phyloP scores from a whole-genome alignment of 2,329 filamentous ascomycete genomes.

The Trichophyton verrucosum region DNA sequence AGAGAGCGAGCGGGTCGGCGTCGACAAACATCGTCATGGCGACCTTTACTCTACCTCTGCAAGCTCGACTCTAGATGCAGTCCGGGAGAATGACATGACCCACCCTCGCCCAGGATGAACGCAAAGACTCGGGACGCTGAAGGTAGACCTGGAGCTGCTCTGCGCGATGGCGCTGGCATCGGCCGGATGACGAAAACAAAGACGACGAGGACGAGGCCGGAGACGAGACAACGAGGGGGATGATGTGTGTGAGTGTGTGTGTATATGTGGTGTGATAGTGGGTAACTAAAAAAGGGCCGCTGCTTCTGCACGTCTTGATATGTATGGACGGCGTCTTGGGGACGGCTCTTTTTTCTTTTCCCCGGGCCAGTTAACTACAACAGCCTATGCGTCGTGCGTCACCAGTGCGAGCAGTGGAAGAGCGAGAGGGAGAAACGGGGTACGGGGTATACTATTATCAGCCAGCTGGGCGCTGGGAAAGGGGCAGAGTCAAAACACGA shows the following conservation, averaged over 20 bases:
- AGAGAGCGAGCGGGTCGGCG: not conserved
- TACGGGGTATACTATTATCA: no score
- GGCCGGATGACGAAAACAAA: not conserved
- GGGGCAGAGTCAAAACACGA: not conserved
- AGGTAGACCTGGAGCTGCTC: not conserved
- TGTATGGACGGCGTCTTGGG: not conserved
- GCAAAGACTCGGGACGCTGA: not conserved
- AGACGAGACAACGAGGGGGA: not conserved
- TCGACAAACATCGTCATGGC: constrained; percentile 2
- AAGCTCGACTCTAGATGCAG: constrained; percentile 1
- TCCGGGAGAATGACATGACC: constrained; percentile 4
- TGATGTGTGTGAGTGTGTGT: not conserved
- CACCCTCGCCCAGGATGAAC: not conserved
- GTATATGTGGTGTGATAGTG: no score
- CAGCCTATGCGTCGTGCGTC: not conserved
- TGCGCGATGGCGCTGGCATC: not conserved
- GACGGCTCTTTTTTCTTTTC: not conserved
- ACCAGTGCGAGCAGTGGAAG: not conserved
- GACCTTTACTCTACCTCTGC: not conserved
- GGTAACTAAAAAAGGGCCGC: not conserved
- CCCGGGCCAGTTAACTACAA: not conserved
- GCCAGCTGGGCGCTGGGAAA: no score
- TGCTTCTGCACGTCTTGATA: not conserved
- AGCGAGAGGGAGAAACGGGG: not conserved
- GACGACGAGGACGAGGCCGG: not conserved